Evolutionary conservation across 169 alveolate genomes (phyloP), one percentile per base, ranked within the genome.

Genomic region (Eimeria tenella): DNA sequence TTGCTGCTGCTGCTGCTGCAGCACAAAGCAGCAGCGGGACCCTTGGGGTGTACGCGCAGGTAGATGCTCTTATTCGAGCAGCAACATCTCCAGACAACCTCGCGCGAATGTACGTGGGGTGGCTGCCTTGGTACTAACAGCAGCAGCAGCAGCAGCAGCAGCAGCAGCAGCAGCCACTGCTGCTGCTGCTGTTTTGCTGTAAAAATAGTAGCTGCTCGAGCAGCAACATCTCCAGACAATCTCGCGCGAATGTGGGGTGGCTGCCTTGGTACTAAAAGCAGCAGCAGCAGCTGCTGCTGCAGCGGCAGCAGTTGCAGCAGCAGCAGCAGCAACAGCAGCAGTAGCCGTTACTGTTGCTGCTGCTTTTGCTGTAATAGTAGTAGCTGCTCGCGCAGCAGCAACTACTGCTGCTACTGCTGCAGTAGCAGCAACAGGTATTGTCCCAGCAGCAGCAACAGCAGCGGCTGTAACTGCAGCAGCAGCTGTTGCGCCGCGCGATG

Each of bases 191-290:
- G 70, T 31, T 31, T 31, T 31, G 42, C 42, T 31, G 42, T 31
- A 31, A 31, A 1, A 31, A 2, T 31, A 31, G 42, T 31, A 31
- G 42, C 42, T 7, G 81, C 90, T 13, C 75, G 53, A 0, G 77
- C 99, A 50, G 99, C 99, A 25, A 98, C 98, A 56, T 95, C 98
- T 23, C 97, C 97, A 95, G 98, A 97, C 88, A 98, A 98, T 94
- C 97, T 99, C 73, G 98, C 99, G 15, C 97, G 97, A 93, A 97
- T 98, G 98, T 98, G 63, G 99, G 99, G 4, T 99, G 99, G 99
- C 96, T 97, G 65, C 98, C 98, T 7, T 97, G 98, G 98, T 52
- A 96, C 60, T 97, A 60, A 65, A 0, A 31, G 42, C 79, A 4
- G 49, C 49, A 5, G 79, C 42, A 21, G 4, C 42, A 31, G 42